Evolutionary conservation across 192 early-diverging fungal species (phyloP), one percentile per base, ranked within the genome.

Genomic region (Linnemannia elongata): DNA sequence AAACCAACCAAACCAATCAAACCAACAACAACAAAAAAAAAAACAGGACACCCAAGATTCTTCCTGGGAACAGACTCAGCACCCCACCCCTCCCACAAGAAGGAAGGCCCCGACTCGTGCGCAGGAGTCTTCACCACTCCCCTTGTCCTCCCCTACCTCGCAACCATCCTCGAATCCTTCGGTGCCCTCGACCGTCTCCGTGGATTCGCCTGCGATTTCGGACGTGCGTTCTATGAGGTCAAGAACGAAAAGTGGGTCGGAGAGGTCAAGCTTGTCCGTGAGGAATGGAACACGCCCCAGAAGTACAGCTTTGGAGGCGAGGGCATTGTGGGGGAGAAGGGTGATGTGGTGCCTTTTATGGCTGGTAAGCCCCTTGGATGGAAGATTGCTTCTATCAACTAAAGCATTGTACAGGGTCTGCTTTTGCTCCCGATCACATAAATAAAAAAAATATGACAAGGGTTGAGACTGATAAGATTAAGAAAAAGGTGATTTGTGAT

Each of bases 31-130:
- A 27, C 39, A 10, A 20, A 72, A 33, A 47, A 72, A 35, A 27
- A 72, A 57, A 70, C 24, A 90, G 95, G 96, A 30, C 98, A 98
- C 83, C 97, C 97, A 22, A 93, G 97, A 3, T 99, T 99, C 93
- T 99, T 99, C 92, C 89, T 99, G 17, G 98, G 98, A 30, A 98
- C 97, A 41, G 98, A 99, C 81, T 97, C 96, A 6, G 98, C 98
- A 1, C 98, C 98, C 33, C 98, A 99, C 74, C 97, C 97, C 20
- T 94, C 94, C 12, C 89, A 92, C 69, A 90, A 92, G 69, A 99
- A 99, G 88, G 97, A 99, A 86, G 93, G 93, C 33, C 93, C 94
- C 18, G 91, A 91, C 9, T 93, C 97, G 6, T 93, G 92, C 69
- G 98, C 98, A 6, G 98, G 98, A 70, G 97, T 99, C 4, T 99